Conservation (phyloP, 495 filamentous ascomycete species). For the Hypoxylon fuscum region DNA sequence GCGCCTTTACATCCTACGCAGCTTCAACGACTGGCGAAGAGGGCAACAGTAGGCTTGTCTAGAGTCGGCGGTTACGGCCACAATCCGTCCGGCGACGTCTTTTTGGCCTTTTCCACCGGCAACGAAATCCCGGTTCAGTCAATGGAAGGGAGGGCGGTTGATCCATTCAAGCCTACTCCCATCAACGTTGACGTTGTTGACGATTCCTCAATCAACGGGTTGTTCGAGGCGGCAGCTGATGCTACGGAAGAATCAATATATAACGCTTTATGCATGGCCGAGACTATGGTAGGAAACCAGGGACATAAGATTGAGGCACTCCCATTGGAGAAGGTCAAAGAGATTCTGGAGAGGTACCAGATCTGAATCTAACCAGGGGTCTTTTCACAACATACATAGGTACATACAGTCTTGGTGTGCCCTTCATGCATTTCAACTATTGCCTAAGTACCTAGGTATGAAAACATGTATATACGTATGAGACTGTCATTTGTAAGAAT, state of each 20-base stretch:
- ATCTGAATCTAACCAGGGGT: not conserved
- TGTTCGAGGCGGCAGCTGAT: slow-evolving; percentile 61
- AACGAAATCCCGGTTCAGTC: slow-evolving; percentile 51
- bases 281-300: slow-evolving; percentile 55
- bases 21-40: slow-evolving; percentile 61
- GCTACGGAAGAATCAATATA: slow-evolving; percentile 63
- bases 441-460: too few relatives aligned
- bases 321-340: slow-evolving; percentile 55
- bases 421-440: too few relatives aligned
- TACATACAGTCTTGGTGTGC: too few relatives aligned
- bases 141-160: slow-evolving; percentile 35
- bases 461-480: too few relatives aligned
- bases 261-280: slow-evolving; percentile 61
- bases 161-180: slow-evolving; percentile 48
- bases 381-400: too few relatives aligned
- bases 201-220: slow-evolving; percentile 58
- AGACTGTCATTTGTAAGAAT: too few relatives aligned
- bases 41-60: slow-evolving; percentile 60
- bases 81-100: slow-evolving; percentile 62
- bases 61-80: slow-evolving; percentile 58
- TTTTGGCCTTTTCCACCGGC: slow-evolving; percentile 63
- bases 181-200: slow-evolving; percentile 53
- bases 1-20: slow-evolving; percentile 58
- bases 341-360: slow-evolving; percentile 55
- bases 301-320: slow-evolving; percentile 54